phyloP scores from a whole-genome alignment of 495 filamentous ascomycete genomes.

The Staphylotrichum tortipilum region DNA sequence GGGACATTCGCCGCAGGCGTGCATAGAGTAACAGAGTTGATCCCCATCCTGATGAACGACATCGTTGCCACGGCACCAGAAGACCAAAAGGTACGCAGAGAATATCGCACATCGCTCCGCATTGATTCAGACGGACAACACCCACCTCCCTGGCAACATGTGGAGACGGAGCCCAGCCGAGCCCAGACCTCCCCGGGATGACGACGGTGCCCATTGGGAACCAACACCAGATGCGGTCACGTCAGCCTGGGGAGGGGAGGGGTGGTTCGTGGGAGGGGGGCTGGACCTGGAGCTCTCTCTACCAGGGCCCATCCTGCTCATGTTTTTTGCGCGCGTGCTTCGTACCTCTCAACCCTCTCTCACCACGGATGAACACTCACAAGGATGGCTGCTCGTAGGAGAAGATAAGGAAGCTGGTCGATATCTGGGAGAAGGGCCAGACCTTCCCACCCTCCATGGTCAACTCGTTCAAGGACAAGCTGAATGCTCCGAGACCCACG shows the following conservation, averaged over 20 bases:
- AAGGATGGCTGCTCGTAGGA: conserved; percentile 54
- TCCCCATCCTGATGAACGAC: conserved; percentile 91
- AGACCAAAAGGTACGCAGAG: conserved; percentile 93
- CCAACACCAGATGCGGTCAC: too few species aligned
- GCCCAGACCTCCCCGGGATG: background rate
- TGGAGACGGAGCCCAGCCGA: background rate
- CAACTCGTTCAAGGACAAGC: conserved; percentile 73
- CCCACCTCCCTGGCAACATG: background rate
- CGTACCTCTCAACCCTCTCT: conserved; percentile 3
- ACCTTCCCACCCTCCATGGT: conserved; percentile 84
- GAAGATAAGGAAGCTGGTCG: conserved; percentile 90
- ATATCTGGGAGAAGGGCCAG: conserved; percentile 94
- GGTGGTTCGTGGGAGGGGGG: too few species aligned
- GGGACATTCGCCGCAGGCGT: conserved; percentile 93
- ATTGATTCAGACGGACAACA: conserved; percentile 1
- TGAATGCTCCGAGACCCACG: conserved; percentile 51
- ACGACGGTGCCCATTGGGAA: too few species aligned
- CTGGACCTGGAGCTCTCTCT: too few species aligned
- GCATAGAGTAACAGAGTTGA: conserved; percentile 89
- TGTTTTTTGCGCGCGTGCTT: conserved; percentile 1
- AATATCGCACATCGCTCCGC: conserved; percentile 9
- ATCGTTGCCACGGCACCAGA: conserved; percentile 80
- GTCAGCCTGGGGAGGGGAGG: too few species aligned
- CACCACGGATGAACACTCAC: conserved; percentile 32
- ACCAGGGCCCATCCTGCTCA: background rate